These are phyloP conservation scores for Mycena polygramma DNA, from an alignment of 768 basidiomycete genomes.

Conservation along the genomic window DNA sequence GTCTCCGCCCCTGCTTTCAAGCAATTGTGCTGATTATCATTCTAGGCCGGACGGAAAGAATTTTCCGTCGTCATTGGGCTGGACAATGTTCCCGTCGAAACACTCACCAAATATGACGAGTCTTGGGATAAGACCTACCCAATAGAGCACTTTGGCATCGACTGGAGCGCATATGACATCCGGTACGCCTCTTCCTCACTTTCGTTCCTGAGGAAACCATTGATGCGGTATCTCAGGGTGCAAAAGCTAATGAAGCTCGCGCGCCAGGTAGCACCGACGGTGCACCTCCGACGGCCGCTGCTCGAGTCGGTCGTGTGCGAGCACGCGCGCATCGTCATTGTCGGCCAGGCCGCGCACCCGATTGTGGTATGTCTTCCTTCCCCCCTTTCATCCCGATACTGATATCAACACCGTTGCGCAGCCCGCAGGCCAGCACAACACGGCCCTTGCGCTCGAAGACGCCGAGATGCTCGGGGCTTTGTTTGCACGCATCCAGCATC, in stretches of 20 bases:
- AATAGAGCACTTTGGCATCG: slow-evolving; percentile 51
- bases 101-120: slow-evolving; percentile 42
- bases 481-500: slow-evolving; percentile 64
- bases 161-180: slow-evolving; percentile 51
- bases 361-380: slow-evolving; percentile 54
- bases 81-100: slow-evolving; percentile 31
- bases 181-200: slow-evolving; percentile 40
- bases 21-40: too few relatives aligned
- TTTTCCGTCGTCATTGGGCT: slow-evolving; percentile 35
- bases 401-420: slow-evolving; percentile 38
- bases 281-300: slow-evolving; percentile 45
- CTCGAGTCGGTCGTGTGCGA: slow-evolving; percentile 66
- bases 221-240: slow-evolving; percentile 39
- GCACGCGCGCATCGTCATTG: slow-evolving; percentile 59
- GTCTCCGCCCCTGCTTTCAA: too few relatives aligned
- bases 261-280: slow-evolving; percentile 45
- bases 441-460: slow-evolving; percentile 71
- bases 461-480: slow-evolving; percentile 70
- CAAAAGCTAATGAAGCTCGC: slow-evolving; percentile 51
- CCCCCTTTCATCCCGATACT: not conserved
- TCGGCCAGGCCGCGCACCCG: slow-evolving; percentile 76
- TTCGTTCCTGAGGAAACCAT: not conserved
- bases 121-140: slow-evolving; percentile 49
- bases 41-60: slow-evolving; percentile 37
- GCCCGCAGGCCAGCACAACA: slow-evolving; percentile 68